Conservation (phyloP, 2,329 filamentous ascomycete genomes). For the Sclerotinia nivalis region DNA sequence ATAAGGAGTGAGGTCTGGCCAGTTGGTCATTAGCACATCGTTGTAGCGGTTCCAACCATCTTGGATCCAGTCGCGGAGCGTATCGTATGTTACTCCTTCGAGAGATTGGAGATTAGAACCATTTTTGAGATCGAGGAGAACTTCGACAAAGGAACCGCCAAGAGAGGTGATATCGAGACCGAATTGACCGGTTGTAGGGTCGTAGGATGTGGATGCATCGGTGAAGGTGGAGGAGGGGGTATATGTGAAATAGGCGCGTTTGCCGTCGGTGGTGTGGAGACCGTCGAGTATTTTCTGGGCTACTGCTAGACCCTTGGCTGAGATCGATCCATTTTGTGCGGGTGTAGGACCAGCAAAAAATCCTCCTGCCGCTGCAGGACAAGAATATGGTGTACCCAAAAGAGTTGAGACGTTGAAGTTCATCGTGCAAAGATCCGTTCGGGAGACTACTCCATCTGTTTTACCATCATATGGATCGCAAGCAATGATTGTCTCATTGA, state of each 20-base stretch:
- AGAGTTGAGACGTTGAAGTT: conserved; percentile 49
- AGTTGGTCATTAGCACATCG: conserved; percentile 54
- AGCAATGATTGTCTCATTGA: conserved; percentile 54
- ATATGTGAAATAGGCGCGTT: conserved; percentile 44
- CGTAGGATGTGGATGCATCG: conserved; percentile 7
- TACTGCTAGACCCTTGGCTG: conserved; percentile 40
- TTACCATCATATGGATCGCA: conserved; percentile 58
- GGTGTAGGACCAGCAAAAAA: conserved; percentile 24
- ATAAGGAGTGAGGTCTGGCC: conserved; percentile 55
- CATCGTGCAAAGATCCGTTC: conserved; percentile 50
- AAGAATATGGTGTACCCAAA: conserved; percentile 51
- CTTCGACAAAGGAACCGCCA: conserved; percentile 45
- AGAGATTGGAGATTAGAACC: conserved; percentile 47
- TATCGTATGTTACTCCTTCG: conserved; percentile 56
- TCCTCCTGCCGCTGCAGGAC: conserved; percentile 38
- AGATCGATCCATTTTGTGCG: conserved; percentile 31
- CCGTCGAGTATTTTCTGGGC: conserved; percentile 43
- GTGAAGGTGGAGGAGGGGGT: conserved; percentile 35
- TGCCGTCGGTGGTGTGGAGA: conserved; percentile 41
- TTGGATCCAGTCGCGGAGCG: conserved; percentile 54
- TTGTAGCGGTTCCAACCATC: conserved; percentile 53
- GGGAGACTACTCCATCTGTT: conserved; percentile 54
- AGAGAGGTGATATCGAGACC: conserved; percentile 40
- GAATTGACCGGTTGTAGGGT: conserved; percentile 33
- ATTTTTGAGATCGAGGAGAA: conserved; percentile 46